phyloP scores from a whole-genome alignment of 768 basidiomycete species.

The Phanerochaete sordida region DNA sequence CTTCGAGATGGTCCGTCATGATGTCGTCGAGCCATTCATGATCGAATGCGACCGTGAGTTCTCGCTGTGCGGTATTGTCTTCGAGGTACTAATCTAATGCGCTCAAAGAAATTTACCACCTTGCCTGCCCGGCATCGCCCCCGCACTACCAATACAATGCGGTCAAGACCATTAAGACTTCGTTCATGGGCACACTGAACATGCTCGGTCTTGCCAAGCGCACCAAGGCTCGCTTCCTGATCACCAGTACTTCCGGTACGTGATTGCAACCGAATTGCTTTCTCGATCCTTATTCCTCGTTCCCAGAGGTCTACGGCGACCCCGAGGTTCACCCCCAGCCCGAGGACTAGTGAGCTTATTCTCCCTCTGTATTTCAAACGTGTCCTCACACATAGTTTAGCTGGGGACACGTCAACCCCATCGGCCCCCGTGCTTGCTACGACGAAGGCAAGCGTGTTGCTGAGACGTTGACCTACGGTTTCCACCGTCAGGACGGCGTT shows the following conservation, averaged over 20 bases:
- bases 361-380: slow-evolving; percentile 6
- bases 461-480: slow-evolving; percentile 96
- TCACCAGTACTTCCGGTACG: slow-evolving; percentile 88
- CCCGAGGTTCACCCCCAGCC: slow-evolving; percentile 96
- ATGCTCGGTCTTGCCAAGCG: slow-evolving; percentile 99
- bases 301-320: slow-evolving; percentile 92
- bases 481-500: slow-evolving; percentile 90
- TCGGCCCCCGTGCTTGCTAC: slow-evolving; percentile 98
- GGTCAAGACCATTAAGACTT: slow-evolving; percentile 97
- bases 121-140: slow-evolving; percentile 96
- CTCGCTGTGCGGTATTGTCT: neutral
- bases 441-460: slow-evolving; percentile 99
- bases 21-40: slow-evolving; percentile 96
- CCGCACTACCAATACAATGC: slow-evolving; percentile 98
- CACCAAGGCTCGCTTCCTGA: slow-evolving; percentile 95
- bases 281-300: neutral
- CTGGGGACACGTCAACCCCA: slow-evolving; percentile 99
- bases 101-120: slow-evolving; percentile 91
- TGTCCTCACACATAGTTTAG: slow-evolving; percentile 35
- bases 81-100: neutral
- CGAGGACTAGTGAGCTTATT: slow-evolving; percentile 80
- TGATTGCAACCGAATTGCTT: neutral
- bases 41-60: slow-evolving; percentile 94
- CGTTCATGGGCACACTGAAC: slow-evolving; percentile 97
- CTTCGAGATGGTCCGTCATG: slow-evolving; percentile 97